Evolutionary conservation across 768 basidiomycete species (phyloP).

Genomic region (Suillus clintonianus): DNA sequence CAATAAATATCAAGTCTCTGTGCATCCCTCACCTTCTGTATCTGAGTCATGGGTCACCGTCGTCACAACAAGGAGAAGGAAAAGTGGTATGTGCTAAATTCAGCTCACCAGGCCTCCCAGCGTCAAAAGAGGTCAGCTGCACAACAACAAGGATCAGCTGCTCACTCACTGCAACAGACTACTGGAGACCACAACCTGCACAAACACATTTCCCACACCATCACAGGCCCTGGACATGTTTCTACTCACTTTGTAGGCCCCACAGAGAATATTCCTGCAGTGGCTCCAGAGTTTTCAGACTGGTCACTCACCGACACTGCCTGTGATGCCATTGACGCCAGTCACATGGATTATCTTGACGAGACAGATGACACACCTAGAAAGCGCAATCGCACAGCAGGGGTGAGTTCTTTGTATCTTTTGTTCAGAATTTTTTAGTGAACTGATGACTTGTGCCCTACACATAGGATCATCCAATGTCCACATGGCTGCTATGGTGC

Average conservation of each 20-base stretch:
- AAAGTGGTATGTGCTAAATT: neutral
- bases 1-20: neutral
- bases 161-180: neutral
- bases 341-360: neutral
- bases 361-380: no score
- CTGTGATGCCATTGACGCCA: neutral
- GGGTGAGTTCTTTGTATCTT: no score
- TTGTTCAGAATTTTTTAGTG: no score
- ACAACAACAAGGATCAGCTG: no score
- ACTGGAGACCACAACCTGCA: neutral
- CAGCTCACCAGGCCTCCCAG: neutral
- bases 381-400: no score
- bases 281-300: neutral
- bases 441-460: no score
- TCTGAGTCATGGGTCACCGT: neutral
- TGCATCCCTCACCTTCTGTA: neutral
- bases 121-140: neutral
- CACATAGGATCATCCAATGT: no score
- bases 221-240: neutral
- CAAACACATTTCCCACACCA: neutral
- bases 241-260: neutral
- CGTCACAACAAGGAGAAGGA: neutral
- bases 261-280: neutral
- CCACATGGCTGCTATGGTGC: constrained; percentile 1
- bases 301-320: neutral